phyloP scores from a whole-genome alignment of 2,329 filamentous ascomycete species.

The Arthrobotrys iridis region DNA sequence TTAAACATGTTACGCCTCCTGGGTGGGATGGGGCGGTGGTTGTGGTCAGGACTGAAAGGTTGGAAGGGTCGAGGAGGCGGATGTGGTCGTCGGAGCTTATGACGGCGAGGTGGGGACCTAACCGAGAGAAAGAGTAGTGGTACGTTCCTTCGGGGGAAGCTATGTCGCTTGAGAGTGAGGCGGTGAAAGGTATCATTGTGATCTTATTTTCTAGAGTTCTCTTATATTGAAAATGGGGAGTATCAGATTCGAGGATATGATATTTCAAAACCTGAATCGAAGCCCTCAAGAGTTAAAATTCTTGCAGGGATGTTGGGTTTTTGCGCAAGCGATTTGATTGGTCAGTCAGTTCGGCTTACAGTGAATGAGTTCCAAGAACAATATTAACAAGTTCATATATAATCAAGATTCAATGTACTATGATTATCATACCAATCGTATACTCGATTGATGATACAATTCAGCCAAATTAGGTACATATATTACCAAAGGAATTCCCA shows the following conservation, averaged over 20 bases:
- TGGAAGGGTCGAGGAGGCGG: conserved; percentile 71
- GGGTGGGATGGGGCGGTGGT: conserved; percentile 67
- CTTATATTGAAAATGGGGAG: not conserved
- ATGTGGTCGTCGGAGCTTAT: conserved; percentile 78
- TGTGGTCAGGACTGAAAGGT: conserved; percentile 67
- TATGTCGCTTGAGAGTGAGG: conserved; percentile 62
- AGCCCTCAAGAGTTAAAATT: not conserved
- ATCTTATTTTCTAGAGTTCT: not conserved
- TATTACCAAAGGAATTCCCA: not conserved
- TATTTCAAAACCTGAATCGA: not conserved
- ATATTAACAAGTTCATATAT: no score
- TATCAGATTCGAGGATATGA: not conserved
- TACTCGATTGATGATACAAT: not conserved
- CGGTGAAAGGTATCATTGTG: conserved; percentile 36
- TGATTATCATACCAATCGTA: no score
- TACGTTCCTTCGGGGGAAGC: conserved; percentile 65
- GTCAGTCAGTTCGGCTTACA: not conserved
- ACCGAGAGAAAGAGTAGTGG: conserved; percentile 69
- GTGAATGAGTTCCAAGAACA: no score
- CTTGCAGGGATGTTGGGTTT: conserved; percentile 12
- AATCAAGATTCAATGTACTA: no score
- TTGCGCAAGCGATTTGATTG: conserved; percentile 45
- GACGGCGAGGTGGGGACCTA: conserved; percentile 67
- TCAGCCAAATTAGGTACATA: not conserved
- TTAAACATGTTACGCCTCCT: conserved; percentile 72